These are phyloP conservation scores for Tricharina praecox DNA, from an alignment of 495 filamentous ascomycete species.

Conservation along the genomic window DNA sequence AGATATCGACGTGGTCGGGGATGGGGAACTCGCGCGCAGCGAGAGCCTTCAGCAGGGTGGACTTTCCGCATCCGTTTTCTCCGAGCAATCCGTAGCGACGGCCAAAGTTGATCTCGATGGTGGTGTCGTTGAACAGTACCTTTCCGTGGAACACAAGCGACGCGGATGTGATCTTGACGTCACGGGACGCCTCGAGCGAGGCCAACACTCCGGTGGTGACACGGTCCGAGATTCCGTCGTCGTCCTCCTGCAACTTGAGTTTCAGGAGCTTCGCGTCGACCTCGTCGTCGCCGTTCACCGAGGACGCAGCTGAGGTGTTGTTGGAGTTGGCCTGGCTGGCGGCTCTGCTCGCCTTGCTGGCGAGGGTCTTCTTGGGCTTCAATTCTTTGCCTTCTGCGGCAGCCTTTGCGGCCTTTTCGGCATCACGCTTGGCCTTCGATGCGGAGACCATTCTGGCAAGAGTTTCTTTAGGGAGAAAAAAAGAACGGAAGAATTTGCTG, in stretches of 20 bases:
- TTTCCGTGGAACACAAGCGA: conserved; percentile 94
- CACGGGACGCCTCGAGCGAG: conserved; percentile 63
- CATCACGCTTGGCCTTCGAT: conserved; percentile 93
- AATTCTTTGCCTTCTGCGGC: conserved; percentile 56
- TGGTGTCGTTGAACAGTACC: conserved; percentile 84
- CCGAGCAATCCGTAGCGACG: conserved; percentile 88
- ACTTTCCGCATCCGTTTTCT: conserved; percentile 99
- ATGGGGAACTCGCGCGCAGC: conserved; percentile 85
- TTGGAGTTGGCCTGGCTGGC: too few species aligned
- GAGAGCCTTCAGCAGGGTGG: conserved; percentile 88
- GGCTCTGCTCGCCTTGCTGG: conserved; percentile 51
- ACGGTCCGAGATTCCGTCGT: conserved; percentile 87
- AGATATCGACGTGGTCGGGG: conserved; percentile 94
- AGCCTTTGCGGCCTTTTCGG: conserved; percentile 87
- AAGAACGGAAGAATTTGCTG: too few species aligned
- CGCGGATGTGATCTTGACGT: conserved; percentile 89
- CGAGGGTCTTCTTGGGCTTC: conserved; percentile 68
- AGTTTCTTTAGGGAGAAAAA: too few species aligned
- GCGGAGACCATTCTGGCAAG: too few species aligned
- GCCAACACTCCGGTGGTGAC: conserved; percentile 95
- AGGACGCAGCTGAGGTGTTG: too few species aligned
- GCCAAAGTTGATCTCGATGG: conserved; percentile 80
- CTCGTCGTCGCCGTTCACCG: conserved; percentile 43
- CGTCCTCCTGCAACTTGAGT: conserved; percentile 75
- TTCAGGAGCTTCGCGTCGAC: conserved; percentile 31